Conservation (phyloP, 2,329 filamentous ascomycete species). For the Epichloe coenophiala region DNA sequence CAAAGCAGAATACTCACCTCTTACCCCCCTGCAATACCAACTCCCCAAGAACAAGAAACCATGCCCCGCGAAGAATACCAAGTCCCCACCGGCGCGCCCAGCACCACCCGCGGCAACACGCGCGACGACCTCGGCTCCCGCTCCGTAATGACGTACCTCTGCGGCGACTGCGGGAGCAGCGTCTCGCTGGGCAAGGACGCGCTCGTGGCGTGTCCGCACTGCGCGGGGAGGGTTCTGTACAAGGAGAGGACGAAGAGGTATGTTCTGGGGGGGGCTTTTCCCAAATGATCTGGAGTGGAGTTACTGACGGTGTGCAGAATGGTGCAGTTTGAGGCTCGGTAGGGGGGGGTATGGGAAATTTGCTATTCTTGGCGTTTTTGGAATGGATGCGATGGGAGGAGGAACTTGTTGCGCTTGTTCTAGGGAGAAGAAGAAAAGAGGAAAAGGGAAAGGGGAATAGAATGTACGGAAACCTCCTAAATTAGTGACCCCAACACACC, state of each 20-base stretch:
- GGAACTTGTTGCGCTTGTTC: too few species aligned
- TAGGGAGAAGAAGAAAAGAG: too few species aligned
- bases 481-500: too few species aligned
- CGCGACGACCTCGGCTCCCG: slow-evolving; percentile 25
- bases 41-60: too few species aligned
- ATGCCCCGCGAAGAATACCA: slow-evolving; percentile 70
- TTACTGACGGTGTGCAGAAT: slow-evolving; percentile 46
- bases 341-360: background rate
- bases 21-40: too few species aligned
- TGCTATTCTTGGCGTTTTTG: too few species aligned
- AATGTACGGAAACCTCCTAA: too few species aligned
- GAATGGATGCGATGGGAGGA: too few species aligned
- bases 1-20: too few species aligned
- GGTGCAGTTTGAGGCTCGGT: slow-evolving; percentile 97
- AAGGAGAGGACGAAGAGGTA: slow-evolving; percentile 97
- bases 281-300: too few species aligned
- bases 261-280: slow-evolving; percentile 21
- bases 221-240: slow-evolving; percentile 88
- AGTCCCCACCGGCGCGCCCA: slow-evolving; percentile 43
- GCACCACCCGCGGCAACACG: slow-evolving; percentile 26
- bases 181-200: slow-evolving; percentile 31
- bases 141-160: slow-evolving; percentile 26
- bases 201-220: slow-evolving; percentile 39
- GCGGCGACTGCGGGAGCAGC: slow-evolving; percentile 30
- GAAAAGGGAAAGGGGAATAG: too few species aligned